Evolutionary conservation across 2,329 filamentous ascomycete species (phyloP).

Genomic region (Aspergillus ochraceoroseus): DNA sequence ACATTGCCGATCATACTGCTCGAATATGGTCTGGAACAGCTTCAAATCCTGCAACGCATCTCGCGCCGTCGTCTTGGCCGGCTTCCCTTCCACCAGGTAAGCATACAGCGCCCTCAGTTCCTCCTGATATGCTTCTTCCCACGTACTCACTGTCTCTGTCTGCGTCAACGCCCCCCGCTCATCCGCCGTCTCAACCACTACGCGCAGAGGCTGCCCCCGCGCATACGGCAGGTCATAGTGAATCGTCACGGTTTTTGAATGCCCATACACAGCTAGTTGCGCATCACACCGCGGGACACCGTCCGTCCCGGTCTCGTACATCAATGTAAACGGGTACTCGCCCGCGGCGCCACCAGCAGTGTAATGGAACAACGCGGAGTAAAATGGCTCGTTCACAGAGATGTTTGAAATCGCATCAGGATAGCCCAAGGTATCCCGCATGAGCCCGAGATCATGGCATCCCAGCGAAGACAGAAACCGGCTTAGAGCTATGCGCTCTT

Average conservation of each 20-base stretch:
- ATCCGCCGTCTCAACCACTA: constrained; percentile 38
- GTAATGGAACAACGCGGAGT: constrained; percentile 37
- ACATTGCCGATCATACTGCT: constrained; percentile 36
- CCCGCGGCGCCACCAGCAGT: constrained; percentile 17
- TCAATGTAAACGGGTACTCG: constrained; percentile 46
- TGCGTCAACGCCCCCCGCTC: constrained; percentile 24
- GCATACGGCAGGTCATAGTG: constrained; percentile 56
- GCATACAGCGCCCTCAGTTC: constrained; percentile 37
- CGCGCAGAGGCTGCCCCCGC: constrained; percentile 51
- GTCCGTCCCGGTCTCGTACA: constrained; percentile 56
- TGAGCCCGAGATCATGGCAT: constrained; percentile 52
- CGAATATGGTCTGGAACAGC: constrained; percentile 34
- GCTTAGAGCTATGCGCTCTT: constrained; percentile 33
- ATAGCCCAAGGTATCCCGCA: constrained; percentile 52
- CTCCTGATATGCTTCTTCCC: constrained; percentile 36
- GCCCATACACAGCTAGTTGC: constrained; percentile 47
- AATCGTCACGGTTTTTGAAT: constrained; percentile 52
- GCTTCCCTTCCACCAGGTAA: constrained; percentile 29
- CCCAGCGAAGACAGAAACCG: constrained; percentile 49
- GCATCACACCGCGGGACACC: constrained; percentile 45
- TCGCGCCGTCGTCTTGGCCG: constrained; percentile 33
- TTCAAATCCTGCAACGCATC: constrained; percentile 39
- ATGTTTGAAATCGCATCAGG: constrained; percentile 47
- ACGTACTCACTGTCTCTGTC: constrained; percentile 31
- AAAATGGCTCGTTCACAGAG: constrained; percentile 43